Conservation (phyloP, 768 basidiomycete genomes). For the Coprinopsis sp. region DNA sequence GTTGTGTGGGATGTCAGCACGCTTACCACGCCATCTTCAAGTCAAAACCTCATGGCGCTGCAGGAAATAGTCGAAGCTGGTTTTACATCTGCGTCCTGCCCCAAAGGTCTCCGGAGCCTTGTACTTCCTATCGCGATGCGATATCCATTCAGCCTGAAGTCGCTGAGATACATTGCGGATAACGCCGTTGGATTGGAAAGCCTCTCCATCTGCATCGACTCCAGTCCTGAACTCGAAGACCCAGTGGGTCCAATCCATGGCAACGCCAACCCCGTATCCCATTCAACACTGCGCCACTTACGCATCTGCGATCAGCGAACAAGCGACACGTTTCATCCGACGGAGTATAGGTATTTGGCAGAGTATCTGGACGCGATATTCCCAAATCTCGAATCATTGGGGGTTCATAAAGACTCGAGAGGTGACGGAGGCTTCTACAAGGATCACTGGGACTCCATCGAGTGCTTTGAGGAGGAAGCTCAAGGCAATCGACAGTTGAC, state of each 20-base stretch:
- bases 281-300: not conserved
- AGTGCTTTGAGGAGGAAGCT: not conserved
- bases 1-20: too few relatives aligned
- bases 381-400: not conserved
- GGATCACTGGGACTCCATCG: constrained; percentile 4
- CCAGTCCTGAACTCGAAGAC: not conserved
- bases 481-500: not conserved
- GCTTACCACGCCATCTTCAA: too few relatives aligned
- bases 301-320: not conserved
- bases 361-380: constrained; percentile 1
- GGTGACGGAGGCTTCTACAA: not conserved
- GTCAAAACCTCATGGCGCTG: too few relatives aligned
- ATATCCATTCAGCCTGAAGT: too few relatives aligned
- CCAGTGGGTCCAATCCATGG: too few relatives aligned
- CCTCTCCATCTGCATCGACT: not conserved
- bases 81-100: too few relatives aligned
- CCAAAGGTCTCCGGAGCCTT: too few relatives aligned
- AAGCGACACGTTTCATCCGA: not conserved
- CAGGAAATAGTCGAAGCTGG: too few relatives aligned
- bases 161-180: not conserved
- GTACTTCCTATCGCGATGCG: too few relatives aligned
- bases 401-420: not conserved
- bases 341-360: constrained; percentile 2
- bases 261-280: not conserved
- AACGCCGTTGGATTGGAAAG: not conserved